phyloP scores from a whole-genome alignment of 1,139 yeast genomes.

The Starmera stellimalicola region DNA sequence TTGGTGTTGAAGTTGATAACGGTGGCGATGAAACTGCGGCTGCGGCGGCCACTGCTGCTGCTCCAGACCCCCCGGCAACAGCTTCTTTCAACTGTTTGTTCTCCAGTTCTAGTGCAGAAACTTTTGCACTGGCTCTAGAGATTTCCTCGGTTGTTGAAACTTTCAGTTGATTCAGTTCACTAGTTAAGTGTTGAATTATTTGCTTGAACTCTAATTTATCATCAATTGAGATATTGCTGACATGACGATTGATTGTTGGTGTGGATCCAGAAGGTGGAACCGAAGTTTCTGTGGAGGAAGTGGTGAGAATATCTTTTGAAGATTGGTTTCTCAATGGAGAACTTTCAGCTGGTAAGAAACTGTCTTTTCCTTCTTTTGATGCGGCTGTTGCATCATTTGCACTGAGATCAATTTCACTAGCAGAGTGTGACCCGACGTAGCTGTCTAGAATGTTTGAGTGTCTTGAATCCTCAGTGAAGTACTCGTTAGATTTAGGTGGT shows the following conservation, averaged over 20 bases:
- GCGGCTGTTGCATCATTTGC: neutral
- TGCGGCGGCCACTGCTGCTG: constrained; percentile 4
- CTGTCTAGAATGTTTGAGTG: constrained; percentile 18
- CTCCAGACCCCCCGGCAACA: constrained; percentile 4
- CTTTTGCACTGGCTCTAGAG: constrained; percentile 43
- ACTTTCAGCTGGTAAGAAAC: neutral
- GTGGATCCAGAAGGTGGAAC: neutral
- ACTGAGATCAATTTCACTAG: constrained; percentile 3
- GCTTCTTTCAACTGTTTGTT: constrained; percentile 23
- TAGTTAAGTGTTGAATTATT: constrained; percentile 32
- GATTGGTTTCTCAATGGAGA: neutral
- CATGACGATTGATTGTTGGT: neutral
- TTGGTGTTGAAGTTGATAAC: constrained; percentile 5
- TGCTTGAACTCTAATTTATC: constrained; percentile 16
- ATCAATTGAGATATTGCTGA: neutral
- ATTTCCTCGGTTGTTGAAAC: constrained; percentile 40
- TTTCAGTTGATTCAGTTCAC: constrained; percentile 37
- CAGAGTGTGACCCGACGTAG: constrained; percentile 11
- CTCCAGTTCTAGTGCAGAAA: constrained; percentile 37
- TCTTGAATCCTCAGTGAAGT: constrained; percentile 9
- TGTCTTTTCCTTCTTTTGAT: neutral
- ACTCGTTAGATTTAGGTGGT: constrained; percentile 3
- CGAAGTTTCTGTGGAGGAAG: neutral
- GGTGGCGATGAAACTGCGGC: neutral
- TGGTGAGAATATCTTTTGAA: constrained; percentile 1